Base-by-base conservation (phyloP, 2,329 filamentous ascomycete species). In the Colletotrichum salicis region DNA sequence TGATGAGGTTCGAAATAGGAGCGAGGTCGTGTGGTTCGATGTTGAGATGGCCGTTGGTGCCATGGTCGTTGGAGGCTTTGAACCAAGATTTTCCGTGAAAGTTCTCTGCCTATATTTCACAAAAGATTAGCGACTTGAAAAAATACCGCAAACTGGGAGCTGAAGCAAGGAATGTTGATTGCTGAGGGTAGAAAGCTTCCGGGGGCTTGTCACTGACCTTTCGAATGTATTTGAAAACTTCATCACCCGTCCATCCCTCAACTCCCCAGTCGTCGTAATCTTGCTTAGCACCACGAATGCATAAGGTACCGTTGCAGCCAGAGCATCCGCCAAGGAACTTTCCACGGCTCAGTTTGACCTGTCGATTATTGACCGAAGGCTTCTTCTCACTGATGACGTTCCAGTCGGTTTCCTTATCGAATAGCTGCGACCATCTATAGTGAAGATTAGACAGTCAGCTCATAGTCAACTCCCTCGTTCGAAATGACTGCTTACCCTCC, bases 71-170 rank as follows among this genome's bases (percentile, higher is more conserved):
- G 54, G 85, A 81, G 2, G 84, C 84, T 41, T 88, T 77, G 77
- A 90, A 89, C 88, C 88, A 90, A 33, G 85, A 79, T 76, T 90
- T 90, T 24, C 79, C 76, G 67, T 90, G 86, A 75, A 91, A 91
- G 2, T 85, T 88, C 74, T 91, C 89, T 1, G 86, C 82, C 86
- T 83, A 59, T 3, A 22, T 5, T 33, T 4, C 57, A 55, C n/a
- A 8, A 45, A 35, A 1, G 5, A 10, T 60, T n/a, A 45, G 51
- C 56, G 31, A 11, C n/a, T 8, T 41, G 37, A 5, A 41, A 41
- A 19, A 15, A 41, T 7, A 7, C 13, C 3, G 5, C 6, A 19
- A 41, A 41, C 19, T 19, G 37, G 13, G 8, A 41, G 37, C 37
- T 41, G 35, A 19, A 41, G 7, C 5, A 41, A 3, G 13, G 37